phyloP scores from a whole-genome alignment of 495 filamentous ascomycete genomes.

The Staphylotrichum tortipilum region DNA sequence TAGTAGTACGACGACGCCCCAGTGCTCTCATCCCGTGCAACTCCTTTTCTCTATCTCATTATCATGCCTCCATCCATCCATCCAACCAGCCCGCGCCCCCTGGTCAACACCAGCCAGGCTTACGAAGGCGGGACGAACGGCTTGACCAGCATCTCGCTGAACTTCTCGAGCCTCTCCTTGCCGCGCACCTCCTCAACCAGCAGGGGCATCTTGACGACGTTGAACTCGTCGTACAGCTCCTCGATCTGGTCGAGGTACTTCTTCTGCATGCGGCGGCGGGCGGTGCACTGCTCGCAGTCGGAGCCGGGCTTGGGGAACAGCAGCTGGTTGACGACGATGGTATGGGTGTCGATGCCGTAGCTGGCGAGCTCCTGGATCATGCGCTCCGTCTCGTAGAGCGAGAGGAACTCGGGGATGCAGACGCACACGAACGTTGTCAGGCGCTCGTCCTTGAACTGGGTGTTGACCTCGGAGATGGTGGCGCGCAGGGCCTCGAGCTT shows the following conservation, averaged over 20 bases:
- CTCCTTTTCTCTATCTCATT: too few species aligned
- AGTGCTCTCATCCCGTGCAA: background rate
- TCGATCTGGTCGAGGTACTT: slow-evolving; percentile 99
- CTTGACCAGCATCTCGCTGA: slow-evolving; percentile 85
- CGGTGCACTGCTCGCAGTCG: slow-evolving; percentile 90
- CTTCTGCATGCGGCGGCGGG: slow-evolving; percentile 95
- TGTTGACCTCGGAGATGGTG: slow-evolving; percentile 92
- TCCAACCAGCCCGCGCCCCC: too few species aligned
- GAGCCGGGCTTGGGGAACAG: slow-evolving; percentile 83
- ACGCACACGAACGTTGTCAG: slow-evolving; percentile 98
- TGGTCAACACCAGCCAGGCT: background rate
- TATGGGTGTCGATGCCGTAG: slow-evolving; percentile 93
- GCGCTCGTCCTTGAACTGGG: slow-evolving; percentile 93
- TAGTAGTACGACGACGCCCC: too few species aligned
- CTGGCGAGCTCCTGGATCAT: slow-evolving; percentile 97
- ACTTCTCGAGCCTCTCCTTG: slow-evolving; percentile 85
- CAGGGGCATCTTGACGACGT: slow-evolving; percentile 95
- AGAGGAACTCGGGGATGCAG: slow-evolving; percentile 95
- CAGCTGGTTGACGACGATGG: slow-evolving; percentile 97
- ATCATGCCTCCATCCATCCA: too few species aligned
- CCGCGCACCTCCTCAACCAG: slow-evolving; percentile 92
- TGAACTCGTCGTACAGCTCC: slow-evolving; percentile 98
- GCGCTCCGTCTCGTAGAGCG: slow-evolving; percentile 95
- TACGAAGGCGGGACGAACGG: slow-evolving; percentile 70
- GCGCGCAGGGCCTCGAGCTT: slow-evolving; percentile 89